Evolutionary conservation across 169 alveolate genomes (phyloP).

Genomic region (Plasmodium vivax): DNA sequence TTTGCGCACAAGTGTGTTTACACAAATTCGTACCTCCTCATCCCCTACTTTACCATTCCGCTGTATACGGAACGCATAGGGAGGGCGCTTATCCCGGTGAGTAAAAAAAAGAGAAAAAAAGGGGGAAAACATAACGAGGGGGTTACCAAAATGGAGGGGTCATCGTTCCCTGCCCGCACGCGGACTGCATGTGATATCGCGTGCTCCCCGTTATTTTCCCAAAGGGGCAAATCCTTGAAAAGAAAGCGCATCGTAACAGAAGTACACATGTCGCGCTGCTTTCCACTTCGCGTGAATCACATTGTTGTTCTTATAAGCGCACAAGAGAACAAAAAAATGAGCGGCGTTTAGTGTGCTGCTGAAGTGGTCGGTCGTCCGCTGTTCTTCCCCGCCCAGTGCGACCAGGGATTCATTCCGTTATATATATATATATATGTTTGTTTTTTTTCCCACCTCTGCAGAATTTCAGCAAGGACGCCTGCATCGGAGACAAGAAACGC

Average conservation of each 20-base stretch:
- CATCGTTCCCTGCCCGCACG: background rate
- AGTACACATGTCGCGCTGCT: background rate
- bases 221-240: background rate
- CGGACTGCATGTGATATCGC: background rate
- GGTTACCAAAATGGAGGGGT: background rate
- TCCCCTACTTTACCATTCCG: constrained; percentile 52
- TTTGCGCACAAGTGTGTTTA: constrained; percentile 53
- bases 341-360: background rate
- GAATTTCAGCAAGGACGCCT: constrained; percentile 27
- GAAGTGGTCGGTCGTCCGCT: background rate
- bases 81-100: constrained; percentile 9
- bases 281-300: background rate
- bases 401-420: background rate
- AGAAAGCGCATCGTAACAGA: background rate
- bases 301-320: background rate
- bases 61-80: constrained; percentile 41
- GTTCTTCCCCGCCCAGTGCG: background rate
- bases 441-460: background rate
- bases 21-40: constrained; percentile 42
- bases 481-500: background rate
- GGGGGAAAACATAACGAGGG: background rate
- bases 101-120: background rate
- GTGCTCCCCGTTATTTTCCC: background rate
- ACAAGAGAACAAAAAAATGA: background rate
- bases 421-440: background rate